phyloP scores from a whole-genome alignment of 495 filamentous ascomycete species.

The Xylaria sp. region DNA sequence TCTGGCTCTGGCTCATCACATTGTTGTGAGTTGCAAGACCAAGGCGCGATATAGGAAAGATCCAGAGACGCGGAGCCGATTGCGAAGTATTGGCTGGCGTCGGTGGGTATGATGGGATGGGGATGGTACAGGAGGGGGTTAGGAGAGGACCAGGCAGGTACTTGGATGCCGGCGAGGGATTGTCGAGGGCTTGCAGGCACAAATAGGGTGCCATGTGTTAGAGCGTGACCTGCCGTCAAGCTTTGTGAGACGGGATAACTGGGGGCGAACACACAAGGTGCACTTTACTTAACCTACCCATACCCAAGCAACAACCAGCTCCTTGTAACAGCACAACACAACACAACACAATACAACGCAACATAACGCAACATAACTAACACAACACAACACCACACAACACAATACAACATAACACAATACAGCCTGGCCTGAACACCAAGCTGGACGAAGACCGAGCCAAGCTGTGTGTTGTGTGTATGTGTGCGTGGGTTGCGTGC shows the following conservation, averaged over 20 bases:
- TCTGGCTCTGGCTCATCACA: not conserved
- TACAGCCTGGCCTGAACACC: conserved; percentile 2
- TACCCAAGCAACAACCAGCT: conserved; percentile 8
- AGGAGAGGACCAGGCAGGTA: conserved; percentile 9
- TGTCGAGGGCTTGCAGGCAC: not conserved
- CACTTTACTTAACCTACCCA: too few species aligned
- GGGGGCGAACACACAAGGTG: conserved; percentile 13
- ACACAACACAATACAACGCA: too few species aligned
- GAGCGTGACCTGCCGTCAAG: conserved; percentile 2
- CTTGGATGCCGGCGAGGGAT: not conserved
- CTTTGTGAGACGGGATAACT: conserved; percentile 15
- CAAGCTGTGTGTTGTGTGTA: conserved; percentile 3
- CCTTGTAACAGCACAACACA: conserved; percentile 17
- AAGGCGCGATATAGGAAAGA: not conserved
- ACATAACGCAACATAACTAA: too few species aligned
- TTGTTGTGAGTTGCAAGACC: not conserved
- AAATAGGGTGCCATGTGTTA: not conserved
- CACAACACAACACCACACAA: too few species aligned
- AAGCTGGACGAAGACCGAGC: not conserved
- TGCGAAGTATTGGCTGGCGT: not conserved
- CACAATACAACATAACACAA: too few species aligned
- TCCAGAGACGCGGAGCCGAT: not conserved
- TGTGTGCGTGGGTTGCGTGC: too few species aligned
- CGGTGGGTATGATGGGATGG: not conserved
- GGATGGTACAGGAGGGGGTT: not conserved